These are phyloP conservation scores for Hemileccinum impolitum DNA, from an alignment of 768 basidiomycete species.

Conservation along the genomic window DNA sequence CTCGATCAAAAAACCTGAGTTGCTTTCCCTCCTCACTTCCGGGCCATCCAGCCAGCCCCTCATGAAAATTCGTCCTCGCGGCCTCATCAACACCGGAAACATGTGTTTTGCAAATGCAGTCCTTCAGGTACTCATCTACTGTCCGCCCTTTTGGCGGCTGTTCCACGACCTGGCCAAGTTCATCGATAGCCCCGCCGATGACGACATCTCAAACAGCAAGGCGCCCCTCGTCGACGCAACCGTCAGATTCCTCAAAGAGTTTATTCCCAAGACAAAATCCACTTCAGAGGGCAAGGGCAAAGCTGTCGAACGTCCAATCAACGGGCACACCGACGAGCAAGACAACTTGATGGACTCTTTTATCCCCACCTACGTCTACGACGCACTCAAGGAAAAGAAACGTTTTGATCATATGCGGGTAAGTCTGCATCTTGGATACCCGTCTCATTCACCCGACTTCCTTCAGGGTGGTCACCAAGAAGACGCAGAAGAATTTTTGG, in stretches of 20 bases:
- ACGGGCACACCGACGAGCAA: conserved; percentile 39
- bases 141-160: conserved; percentile 77
- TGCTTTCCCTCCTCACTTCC: conserved; percentile 52
- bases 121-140: conserved; percentile 86
- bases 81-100: conserved; percentile 91
- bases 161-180: conserved; percentile 68
- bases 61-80: conserved; percentile 59
- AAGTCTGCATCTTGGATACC: conserved; percentile 28
- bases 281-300: conserved; percentile 37
- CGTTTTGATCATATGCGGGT: conserved; percentile 92
- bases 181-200: conserved; percentile 31
- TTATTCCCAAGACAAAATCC: conserved; percentile 35
- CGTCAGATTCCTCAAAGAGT: conserved; percentile 76
- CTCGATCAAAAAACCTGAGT: conserved; percentile 42
- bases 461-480: conserved; percentile 87
- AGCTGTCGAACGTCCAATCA: conserved; percentile 33
- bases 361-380: conserved; percentile 82
- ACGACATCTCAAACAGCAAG: conserved; percentile 27
- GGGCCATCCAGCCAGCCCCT: conserved; percentile 26
- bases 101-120: conserved; percentile 98
- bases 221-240: conserved; percentile 67
- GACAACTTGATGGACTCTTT: conserved; percentile 64
- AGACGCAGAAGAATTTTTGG: conserved; percentile 98
- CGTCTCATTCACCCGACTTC: conserved; percentile 2
- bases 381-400: conserved; percentile 91